Percentiles rank a stretch among this genome's conserved stretches.
Evolutionary conservation across 2,329 filamentous ascomycete genomes (phyloP).

Genomic region (Simplicillium sp.): DNA sequence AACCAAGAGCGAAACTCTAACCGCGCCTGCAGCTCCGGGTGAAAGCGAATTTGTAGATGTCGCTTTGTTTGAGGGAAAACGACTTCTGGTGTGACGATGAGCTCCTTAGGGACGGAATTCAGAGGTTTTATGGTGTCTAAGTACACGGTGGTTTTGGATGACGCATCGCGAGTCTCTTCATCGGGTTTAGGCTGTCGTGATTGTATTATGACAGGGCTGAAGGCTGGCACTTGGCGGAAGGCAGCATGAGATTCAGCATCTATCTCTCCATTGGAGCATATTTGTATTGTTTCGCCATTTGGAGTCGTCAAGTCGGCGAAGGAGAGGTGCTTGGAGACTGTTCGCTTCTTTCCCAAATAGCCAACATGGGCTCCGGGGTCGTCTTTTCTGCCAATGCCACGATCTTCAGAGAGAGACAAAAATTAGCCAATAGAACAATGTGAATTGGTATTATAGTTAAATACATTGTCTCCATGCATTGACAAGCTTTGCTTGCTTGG

Average conservation of each 20-base stretch:
- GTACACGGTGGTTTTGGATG: conserved; percentile 44
- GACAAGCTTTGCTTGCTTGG: conserved; percentile 15
- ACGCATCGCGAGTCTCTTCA: conserved; percentile 11
- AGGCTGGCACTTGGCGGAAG: conserved; percentile 35
- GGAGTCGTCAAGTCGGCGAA: conserved; percentile 52
- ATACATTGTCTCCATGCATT: conserved; percentile 21
- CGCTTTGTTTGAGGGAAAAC: conserved; percentile 66
- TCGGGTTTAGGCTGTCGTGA: conserved; percentile 21
- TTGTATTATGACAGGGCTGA: conserved; percentile 42
- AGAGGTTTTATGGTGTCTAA: conserved; percentile 45
- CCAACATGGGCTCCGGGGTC: conserved; percentile 38
- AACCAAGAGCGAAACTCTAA: conserved; percentile 61
- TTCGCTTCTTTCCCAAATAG: conserved; percentile 59
- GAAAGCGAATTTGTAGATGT: conserved; percentile 77
- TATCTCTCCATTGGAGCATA: conserved; percentile 29
- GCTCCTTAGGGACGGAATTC: conserved; percentile 41
- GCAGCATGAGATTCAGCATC: conserved; percentile 25
- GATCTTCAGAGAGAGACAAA: conserved; percentile 14
- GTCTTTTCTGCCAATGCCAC: conserved; percentile 12
- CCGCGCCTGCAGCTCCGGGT: conserved; percentile 54
- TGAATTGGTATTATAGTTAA: neutral
- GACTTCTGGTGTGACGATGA: conserved; percentile 67
- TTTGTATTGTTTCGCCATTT: conserved; percentile 31
- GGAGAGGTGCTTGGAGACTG: conserved; percentile 58
- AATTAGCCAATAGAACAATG: neutral